A percentile compares a stretch with the other conserved stretches of the same genome.
Evolutionary conservation across 305 asterid species (phyloP).

Genomic region (Fraxinus floribunda): DNA sequence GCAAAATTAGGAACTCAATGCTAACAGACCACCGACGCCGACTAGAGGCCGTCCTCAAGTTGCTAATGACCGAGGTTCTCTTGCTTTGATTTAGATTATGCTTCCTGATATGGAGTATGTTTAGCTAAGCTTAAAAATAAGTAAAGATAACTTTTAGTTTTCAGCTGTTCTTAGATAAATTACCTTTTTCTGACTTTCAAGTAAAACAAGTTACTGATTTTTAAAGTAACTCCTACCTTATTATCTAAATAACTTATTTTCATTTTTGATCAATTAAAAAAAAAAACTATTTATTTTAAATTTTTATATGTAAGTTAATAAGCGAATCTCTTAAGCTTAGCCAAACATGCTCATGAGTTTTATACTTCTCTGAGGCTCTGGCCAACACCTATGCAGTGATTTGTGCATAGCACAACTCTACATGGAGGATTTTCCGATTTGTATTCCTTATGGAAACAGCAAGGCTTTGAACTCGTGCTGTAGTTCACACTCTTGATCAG

Average conservation of each 20-base stretch:
- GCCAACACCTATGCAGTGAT: slow-evolving; percentile 63
- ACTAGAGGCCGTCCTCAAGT: slow-evolving; percentile 98
- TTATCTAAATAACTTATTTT: background rate
- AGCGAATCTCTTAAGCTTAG: slow-evolving; percentile 4
- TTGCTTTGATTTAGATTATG: slow-evolving; percentile 66
- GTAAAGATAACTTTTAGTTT: background rate
- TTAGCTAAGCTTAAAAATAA: background rate
- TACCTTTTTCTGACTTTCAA: background rate
- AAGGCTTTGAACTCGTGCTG: slow-evolving; percentile 17
- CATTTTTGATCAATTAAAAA: background rate
- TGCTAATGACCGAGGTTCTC: slow-evolving; percentile 88
- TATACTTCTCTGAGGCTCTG: slow-evolving; percentile 41
- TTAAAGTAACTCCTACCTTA: background rate
- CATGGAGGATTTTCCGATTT: slow-evolving; percentile 29
- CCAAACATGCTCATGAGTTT: background rate
- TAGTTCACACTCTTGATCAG: slow-evolving; percentile 13
- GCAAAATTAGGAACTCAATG: slow-evolving; percentile 75
- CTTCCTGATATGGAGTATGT: slow-evolving; percentile 28
- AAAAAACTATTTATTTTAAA: background rate
- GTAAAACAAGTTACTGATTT: slow-evolving; percentile 1
- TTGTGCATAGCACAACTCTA: slow-evolving; percentile 62
- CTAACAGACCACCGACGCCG: slow-evolving; percentile 95
- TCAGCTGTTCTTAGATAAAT: background rate
- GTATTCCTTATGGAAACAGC: slow-evolving; percentile 12
- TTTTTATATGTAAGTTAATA: background rate